These are phyloP conservation scores for Saccharomycopsis lassenensis DNA, from an alignment of 805 yeast genomes.

Conservation along the genomic window DNA sequence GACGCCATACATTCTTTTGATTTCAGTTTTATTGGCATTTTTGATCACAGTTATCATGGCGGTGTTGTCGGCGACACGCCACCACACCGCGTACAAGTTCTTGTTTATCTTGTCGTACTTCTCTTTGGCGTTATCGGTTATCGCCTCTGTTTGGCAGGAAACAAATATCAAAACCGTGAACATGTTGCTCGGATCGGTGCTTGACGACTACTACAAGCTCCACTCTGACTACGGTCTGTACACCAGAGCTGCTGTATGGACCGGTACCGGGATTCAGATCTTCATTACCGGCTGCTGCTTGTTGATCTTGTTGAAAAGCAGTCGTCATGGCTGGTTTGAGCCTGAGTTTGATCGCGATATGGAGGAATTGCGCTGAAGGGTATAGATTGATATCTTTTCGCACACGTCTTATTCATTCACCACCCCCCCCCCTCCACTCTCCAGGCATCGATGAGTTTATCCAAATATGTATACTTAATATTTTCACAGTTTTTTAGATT, in stretches of 20 bases:
- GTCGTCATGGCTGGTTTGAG: not conserved
- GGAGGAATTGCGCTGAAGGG: not conserved
- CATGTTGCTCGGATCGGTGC: conserved; percentile 8
- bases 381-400: not conserved
- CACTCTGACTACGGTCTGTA: conserved; percentile 10
- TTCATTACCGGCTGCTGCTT: conserved; percentile 10
- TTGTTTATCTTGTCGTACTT: conserved; percentile 12
- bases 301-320: conserved; percentile 1
- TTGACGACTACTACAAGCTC: conserved; percentile 11
- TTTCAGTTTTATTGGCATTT: conserved; percentile 11
- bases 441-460: conserved; percentile 4
- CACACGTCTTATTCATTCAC: not conserved
- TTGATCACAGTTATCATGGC: conserved; percentile 12
- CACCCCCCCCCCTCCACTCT: not conserved
- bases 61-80: conserved; percentile 6
- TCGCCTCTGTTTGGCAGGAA: conserved; percentile 18
- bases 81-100: conserved; percentile 3
- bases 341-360: conserved; percentile 2
- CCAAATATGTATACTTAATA: conserved; percentile 7
- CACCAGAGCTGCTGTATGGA: conserved; percentile 16
- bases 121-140: conserved; percentile 10
- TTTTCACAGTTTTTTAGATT: conserved; percentile 5
- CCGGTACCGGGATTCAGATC: conserved; percentile 17
- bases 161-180: conserved; percentile 16
- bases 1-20: conserved; percentile 17